These are phyloP conservation scores for Marsdenia floribunda DNA, from an alignment of 257 asterid species.

Conservation along the genomic window DNA sequence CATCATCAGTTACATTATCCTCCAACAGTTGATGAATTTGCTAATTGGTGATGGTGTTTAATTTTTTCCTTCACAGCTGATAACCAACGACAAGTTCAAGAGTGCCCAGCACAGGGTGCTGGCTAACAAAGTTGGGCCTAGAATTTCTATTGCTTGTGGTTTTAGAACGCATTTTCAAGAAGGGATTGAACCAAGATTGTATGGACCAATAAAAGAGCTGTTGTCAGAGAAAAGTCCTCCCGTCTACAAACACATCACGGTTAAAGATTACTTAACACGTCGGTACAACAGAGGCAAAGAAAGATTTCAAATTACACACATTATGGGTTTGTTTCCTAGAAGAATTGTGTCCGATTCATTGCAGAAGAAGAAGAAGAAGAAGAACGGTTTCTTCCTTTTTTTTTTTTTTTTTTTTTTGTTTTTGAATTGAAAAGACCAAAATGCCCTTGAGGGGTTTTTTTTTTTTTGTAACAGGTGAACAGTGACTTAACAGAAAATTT, in stretches of 20 bases:
- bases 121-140: slow-evolving; percentile 29
- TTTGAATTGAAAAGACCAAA: too few relatives aligned
- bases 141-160: slow-evolving; percentile 50
- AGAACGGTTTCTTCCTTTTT: too few relatives aligned
- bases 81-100: slow-evolving; percentile 45
- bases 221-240: slow-evolving; percentile 43
- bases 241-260: not conserved
- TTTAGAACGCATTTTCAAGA: slow-evolving; percentile 30
- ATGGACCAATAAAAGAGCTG: slow-evolving; percentile 51
- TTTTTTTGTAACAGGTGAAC: too few relatives aligned
- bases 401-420: too few relatives aligned
- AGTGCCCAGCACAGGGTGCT: slow-evolving; percentile 56
- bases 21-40: too few relatives aligned
- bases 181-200: slow-evolving; percentile 6
- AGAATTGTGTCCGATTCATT: too few relatives aligned
- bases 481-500: too few relatives aligned
- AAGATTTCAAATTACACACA: too few relatives aligned
- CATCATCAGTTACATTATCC: too few relatives aligned
- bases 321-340: too few relatives aligned
- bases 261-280: not conserved
- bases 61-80: slow-evolving; percentile 24
- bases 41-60: not conserved
- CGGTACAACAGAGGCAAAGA: slow-evolving; percentile 10
- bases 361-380: too few relatives aligned
- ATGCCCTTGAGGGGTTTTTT: too few relatives aligned